Conservation (phyloP, 768 basidiomycete genomes). For the Exsudoporus frostii region DNA sequence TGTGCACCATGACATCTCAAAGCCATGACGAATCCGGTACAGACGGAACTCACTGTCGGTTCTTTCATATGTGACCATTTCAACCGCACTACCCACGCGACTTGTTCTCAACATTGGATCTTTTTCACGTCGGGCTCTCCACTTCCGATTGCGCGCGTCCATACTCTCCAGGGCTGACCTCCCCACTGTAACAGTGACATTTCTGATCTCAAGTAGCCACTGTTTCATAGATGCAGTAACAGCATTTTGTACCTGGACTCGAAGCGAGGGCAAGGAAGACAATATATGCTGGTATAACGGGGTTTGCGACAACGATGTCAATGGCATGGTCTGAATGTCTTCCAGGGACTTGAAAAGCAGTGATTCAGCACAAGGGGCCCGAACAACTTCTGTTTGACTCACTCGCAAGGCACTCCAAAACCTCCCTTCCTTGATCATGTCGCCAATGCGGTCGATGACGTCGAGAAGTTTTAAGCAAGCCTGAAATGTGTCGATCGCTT, state of each 20-base stretch:
- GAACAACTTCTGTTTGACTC: constrained; percentile 32
- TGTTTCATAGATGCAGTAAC: constrained; percentile 95
- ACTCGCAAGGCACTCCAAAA: constrained; percentile 97
- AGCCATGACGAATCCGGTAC: background rate
- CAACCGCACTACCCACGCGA: constrained; percentile 88
- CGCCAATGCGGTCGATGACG: constrained; percentile 85
- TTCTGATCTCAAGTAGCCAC: constrained; percentile 94
- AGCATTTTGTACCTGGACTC: constrained; percentile 85
- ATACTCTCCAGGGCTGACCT: constrained; percentile 85
- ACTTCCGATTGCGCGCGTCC: constrained; percentile 77
- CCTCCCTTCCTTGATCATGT: constrained; percentile 90
- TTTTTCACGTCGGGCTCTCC: constrained; percentile 80
- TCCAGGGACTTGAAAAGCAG: constrained; percentile 73
- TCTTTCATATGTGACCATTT: constrained; percentile 89
- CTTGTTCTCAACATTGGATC: constrained; percentile 74
- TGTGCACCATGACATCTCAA: constrained; percentile 30
- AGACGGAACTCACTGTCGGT: constrained; percentile 72
- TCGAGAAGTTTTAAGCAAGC: constrained; percentile 90
- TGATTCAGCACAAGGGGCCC: constrained; percentile 30
- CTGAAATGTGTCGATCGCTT: constrained; percentile 94
- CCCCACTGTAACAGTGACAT: constrained; percentile 83
- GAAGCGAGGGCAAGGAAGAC: constrained; percentile 86
- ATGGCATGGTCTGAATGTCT: constrained; percentile 88
- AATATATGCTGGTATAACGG: constrained; percentile 91
- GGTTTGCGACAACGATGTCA: constrained; percentile 85